Conservation (phyloP, 768 basidiomycete genomes). For the Mycena crocata region DNA sequence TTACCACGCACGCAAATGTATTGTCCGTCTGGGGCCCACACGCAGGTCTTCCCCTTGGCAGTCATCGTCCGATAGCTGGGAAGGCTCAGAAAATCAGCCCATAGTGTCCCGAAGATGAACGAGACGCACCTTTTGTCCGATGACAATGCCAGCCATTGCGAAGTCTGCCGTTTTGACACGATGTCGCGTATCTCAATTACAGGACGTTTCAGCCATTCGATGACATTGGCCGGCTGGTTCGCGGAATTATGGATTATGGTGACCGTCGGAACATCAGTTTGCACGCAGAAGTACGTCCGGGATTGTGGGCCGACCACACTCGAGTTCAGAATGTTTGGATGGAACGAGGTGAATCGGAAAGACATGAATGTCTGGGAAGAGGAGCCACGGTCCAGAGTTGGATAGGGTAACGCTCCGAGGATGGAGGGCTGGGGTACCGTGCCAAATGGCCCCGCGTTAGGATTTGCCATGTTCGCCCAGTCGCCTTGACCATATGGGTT, state of each 20-base stretch:
- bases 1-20: slow-evolving; percentile 48
- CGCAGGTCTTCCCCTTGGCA: slow-evolving; percentile 51
- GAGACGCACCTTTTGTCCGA: slow-evolving; percentile 53
- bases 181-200: slow-evolving; percentile 52
- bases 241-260: slow-evolving; percentile 52
- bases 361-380: slow-evolving; percentile 43
- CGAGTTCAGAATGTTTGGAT: slow-evolving; percentile 56
- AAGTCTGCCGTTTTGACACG: slow-evolving; percentile 46
- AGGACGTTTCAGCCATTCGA: slow-evolving; percentile 54
- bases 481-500: slow-evolving; percentile 24
- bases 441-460: slow-evolving; percentile 10
- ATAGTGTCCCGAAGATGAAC: too few species aligned
- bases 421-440: slow-evolving; percentile 21
- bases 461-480: slow-evolving; percentile 18
- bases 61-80: slow-evolving; percentile 53
- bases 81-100: background rate
- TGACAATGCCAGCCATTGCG: slow-evolving; percentile 58
- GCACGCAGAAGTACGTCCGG: slow-evolving; percentile 52
- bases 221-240: slow-evolving; percentile 50
- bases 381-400: background rate
- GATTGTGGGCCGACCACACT: slow-evolving; percentile 54
- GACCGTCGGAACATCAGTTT: slow-evolving; percentile 48
- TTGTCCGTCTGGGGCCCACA: slow-evolving; percentile 50
- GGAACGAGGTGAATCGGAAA: slow-evolving; percentile 55
- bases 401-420: slow-evolving; percentile 28